These are phyloP conservation scores for Phytophthora citrophthora DNA, from an alignment of 352 stramenopile species.

Conservation along the genomic window DNA sequence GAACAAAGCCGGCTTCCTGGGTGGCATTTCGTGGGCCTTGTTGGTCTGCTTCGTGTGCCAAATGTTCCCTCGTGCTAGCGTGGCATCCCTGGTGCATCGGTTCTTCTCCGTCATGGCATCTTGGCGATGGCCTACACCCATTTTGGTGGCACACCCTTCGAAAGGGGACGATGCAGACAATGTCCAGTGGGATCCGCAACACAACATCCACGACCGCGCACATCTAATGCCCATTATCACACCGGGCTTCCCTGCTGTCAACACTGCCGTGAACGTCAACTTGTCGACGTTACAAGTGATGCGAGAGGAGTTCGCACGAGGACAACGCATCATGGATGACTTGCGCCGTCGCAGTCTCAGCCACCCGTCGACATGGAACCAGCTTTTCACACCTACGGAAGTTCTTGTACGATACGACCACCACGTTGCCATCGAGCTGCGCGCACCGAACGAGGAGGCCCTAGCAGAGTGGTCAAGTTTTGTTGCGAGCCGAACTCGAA, in stretches of 20 bases:
- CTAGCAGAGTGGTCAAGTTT: constrained; percentile 77
- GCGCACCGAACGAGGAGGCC: constrained; percentile 58
- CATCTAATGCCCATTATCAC: constrained; percentile 91
- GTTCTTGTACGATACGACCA: constrained; percentile 87
- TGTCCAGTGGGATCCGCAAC: constrained; percentile 76
- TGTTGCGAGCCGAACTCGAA: constrained; percentile 82
- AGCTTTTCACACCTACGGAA: constrained; percentile 79
- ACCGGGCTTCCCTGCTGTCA: constrained; percentile 81
- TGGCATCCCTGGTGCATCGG: constrained; percentile 72
- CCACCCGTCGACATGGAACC: constrained; percentile 72
- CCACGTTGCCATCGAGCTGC: constrained; percentile 74
- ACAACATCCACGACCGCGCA: constrained; percentile 78
- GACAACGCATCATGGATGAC: constrained; percentile 79
- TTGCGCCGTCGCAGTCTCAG: constrained; percentile 67
- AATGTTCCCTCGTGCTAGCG: constrained; percentile 83
- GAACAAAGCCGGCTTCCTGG: constrained; percentile 84
- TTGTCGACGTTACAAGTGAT: constrained; percentile 77
- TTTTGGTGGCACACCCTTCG: constrained; percentile 76
- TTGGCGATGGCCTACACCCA: constrained; percentile 86
- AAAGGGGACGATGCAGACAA: constrained; percentile 38
- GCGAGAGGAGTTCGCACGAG: constrained; percentile 76
- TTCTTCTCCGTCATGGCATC: constrained; percentile 82
- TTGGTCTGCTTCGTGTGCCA: constrained; percentile 88
- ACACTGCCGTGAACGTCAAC: constrained; percentile 88
- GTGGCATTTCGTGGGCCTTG: constrained; percentile 87